These are phyloP conservation scores for Prunus yedoensis DNA, from an alignment of 331 rosid genomes.

Conservation along the genomic window DNA sequence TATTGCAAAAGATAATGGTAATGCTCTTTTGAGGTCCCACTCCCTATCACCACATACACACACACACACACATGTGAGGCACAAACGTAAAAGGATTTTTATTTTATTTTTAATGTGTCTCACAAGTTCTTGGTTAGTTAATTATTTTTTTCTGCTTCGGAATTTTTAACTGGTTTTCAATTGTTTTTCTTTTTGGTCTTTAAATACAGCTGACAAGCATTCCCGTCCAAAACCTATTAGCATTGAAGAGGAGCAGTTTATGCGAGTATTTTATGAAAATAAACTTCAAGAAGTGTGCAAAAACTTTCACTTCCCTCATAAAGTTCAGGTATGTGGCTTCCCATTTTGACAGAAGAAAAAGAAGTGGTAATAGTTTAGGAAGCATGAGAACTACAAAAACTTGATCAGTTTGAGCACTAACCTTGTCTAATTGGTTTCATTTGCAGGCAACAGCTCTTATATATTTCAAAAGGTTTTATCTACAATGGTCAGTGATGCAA, in stretches of 20 bases:
- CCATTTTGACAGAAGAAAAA: background rate
- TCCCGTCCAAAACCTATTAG: slow-evolving; percentile 53
- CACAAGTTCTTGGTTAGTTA: background rate
- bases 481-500: slow-evolving; percentile 95
- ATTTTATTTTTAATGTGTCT: background rate
- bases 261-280: slow-evolving; percentile 52
- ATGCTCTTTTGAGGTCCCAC: slow-evolving; percentile 20
- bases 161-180: background rate
- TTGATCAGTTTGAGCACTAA: background rate
- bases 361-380: background rate
- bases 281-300: slow-evolving; percentile 77
- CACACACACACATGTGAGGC: no score
- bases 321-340: slow-evolving; percentile 65
- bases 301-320: slow-evolving; percentile 94
- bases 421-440: slow-evolving; percentile 34
- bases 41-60: background rate
- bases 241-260: slow-evolving; percentile 59
- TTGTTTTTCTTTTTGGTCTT: background rate
- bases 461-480: slow-evolving; percentile 90
- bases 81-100: no score
- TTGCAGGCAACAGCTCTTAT: slow-evolving; percentile 89
- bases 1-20: slow-evolving; percentile 58
- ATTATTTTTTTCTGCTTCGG: background rate
- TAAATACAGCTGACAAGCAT: slow-evolving; percentile 44
- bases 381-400: background rate